phyloP scores from a whole-genome alignment of 352 stramenopile genomes.

The Phytophthora pseudosyringae region DNA sequence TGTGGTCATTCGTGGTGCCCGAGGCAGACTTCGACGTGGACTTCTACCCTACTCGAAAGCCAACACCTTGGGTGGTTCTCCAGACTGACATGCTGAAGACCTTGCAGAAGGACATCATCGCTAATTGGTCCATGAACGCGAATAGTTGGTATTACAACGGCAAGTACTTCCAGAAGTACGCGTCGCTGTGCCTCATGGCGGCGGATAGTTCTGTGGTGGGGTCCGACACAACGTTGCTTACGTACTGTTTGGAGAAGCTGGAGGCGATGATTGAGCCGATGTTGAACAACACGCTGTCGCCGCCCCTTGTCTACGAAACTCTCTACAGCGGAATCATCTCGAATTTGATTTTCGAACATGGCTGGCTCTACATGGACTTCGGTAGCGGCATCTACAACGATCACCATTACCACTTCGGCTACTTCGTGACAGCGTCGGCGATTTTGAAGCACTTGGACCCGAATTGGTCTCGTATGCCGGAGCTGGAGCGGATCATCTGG shows the following conservation, averaged over 20 bases:
- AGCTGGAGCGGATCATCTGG: slow-evolving; percentile 60
- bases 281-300: slow-evolving; percentile 56
- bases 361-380: slow-evolving; percentile 65
- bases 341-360: slow-evolving; percentile 47
- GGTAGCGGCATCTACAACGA: slow-evolving; percentile 86
- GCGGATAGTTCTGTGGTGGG: slow-evolving; percentile 54
- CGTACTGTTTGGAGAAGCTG: slow-evolving; percentile 62
- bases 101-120: slow-evolving; percentile 59
- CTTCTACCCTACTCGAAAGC: slow-evolving; percentile 57
- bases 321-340: slow-evolving; percentile 68
- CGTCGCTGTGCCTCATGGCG: slow-evolving; percentile 74
- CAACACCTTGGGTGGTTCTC: slow-evolving; percentile 32
- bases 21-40: slow-evolving; percentile 57
- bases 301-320: slow-evolving; percentile 67
- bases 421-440: slow-evolving; percentile 68
- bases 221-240: slow-evolving; percentile 53
- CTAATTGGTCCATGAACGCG: slow-evolving; percentile 52
- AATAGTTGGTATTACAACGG: slow-evolving; percentile 81
- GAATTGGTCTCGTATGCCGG: slow-evolving; percentile 52
- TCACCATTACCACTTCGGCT: slow-evolving; percentile 85
- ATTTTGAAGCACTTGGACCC: slow-evolving; percentile 71
- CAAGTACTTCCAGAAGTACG: slow-evolving; percentile 83
- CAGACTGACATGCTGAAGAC: slow-evolving; percentile 49
- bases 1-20: slow-evolving; percentile 58
- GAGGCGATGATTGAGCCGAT: slow-evolving; percentile 61